Percentiles rank a stretch among this genome's conserved stretches.
Conservation (phyloP, 108 stramenopile species). For the Phaeodactylum tricornutum region DNA sequence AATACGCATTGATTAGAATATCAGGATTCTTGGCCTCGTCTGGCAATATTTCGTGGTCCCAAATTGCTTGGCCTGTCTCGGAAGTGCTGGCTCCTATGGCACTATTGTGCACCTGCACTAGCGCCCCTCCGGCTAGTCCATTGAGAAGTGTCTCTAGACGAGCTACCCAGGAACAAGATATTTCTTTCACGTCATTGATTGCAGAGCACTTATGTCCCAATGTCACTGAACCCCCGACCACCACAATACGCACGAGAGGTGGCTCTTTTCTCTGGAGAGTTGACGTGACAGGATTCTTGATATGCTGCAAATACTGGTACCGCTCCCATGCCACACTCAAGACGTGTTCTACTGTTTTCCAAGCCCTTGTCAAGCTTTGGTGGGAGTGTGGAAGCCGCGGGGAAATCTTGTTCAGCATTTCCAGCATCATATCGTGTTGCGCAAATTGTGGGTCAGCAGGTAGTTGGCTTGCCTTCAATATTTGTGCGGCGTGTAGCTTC, state of each 20-base stretch:
- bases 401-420: constrained; percentile 23
- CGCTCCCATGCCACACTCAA: constrained; percentile 5
- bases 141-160: constrained; percentile 37
- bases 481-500: constrained; percentile 12
- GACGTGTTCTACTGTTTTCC: constrained; percentile 14
- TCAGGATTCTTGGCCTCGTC: constrained; percentile 52
- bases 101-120: constrained; percentile 43
- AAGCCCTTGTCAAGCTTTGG: too few relatives aligned
- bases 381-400: constrained; percentile 18
- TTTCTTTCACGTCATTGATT: constrained; percentile 21
- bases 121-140: too few relatives aligned
- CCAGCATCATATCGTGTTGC: constrained; percentile 23
- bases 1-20: constrained; percentile 68
- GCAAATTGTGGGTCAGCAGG: constrained; percentile 11
- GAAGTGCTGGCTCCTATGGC: constrained; percentile 72
- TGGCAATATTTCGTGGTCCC: constrained; percentile 60
- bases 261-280: constrained; percentile 8
- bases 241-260: constrained; percentile 46
- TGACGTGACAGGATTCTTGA: not conserved
- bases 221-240: constrained; percentile 68
- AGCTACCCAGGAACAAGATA: constrained; percentile 50
- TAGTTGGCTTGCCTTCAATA: constrained; percentile 18
- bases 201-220: constrained; percentile 61
- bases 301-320: not conserved
- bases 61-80: constrained; percentile 47